Evolutionary conservation across 495 filamentous ascomycete species (phyloP).

Genomic region (Aspergillus panamensis): DNA sequence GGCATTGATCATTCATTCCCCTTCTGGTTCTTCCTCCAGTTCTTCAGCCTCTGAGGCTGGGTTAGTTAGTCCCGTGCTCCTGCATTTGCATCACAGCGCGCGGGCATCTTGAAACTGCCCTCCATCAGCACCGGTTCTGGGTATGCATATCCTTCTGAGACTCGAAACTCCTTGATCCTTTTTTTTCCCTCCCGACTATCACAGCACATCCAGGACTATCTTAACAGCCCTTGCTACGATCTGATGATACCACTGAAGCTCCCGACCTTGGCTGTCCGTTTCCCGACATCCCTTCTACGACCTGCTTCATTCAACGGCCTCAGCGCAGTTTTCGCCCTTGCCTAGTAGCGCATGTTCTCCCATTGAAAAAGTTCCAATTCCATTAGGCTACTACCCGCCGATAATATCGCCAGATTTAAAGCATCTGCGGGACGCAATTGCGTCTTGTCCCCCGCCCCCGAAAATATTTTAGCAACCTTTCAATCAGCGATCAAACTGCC

Average conservation of each 20-base stretch:
- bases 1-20: too few relatives aligned
- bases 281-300: neutral
- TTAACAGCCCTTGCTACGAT: neutral
- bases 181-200: neutral
- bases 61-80: slow-evolving; percentile 5
- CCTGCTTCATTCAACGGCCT: neutral
- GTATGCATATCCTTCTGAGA: neutral
- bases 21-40: neutral
- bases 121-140: slow-evolving; percentile 11
- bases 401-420: neutral
- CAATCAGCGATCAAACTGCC: neutral
- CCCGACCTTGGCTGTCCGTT: neutral
- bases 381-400: neutral
- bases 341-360: neutral
- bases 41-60: slow-evolving; percentile 21
- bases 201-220: neutral
- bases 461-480: neutral
- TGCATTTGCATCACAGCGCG: slow-evolving; percentile 31
- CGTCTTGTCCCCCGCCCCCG: neutral
- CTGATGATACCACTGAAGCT: neutral
- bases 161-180: neutral
- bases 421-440: neutral
- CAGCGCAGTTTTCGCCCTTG: neutral
- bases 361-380: neutral
- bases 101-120: slow-evolving; percentile 15